Conservation (phyloP, 148 eudicot genomes). For the Chenopodium quinoa region DNA sequence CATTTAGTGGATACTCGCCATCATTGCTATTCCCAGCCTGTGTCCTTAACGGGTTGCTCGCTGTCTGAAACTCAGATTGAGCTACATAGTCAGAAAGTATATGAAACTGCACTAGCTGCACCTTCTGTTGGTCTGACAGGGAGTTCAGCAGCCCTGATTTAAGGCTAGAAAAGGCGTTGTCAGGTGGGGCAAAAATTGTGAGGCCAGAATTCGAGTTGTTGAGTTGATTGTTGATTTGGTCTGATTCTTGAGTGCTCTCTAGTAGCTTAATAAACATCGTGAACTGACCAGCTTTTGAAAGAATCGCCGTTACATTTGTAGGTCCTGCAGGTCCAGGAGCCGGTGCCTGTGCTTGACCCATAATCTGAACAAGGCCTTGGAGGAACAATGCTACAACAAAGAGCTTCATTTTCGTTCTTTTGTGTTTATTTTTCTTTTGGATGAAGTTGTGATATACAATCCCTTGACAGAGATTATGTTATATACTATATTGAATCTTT, state of each 20-base stretch:
- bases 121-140: constrained; percentile 66
- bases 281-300: constrained; percentile 77
- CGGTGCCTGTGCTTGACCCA: constrained; percentile 51
- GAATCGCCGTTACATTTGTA: constrained; percentile 64
- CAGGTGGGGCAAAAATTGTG: constrained; percentile 80
- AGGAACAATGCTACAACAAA: constrained; percentile 32
- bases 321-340: constrained; percentile 81
- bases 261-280: constrained; percentile 65
- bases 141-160: constrained; percentile 72
- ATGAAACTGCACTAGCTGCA: constrained; percentile 67
- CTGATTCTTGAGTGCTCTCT: constrained; percentile 47
- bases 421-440: not conserved
- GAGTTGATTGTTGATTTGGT: constrained; percentile 70
- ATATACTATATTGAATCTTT: constrained; percentile 21
- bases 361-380: constrained; percentile 24
- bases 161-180: constrained; percentile 74
- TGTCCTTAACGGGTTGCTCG: constrained; percentile 78
- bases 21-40: constrained; percentile 68
- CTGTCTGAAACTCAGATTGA: constrained; percentile 68
- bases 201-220: constrained; percentile 76
- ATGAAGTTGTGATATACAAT: not conserved
- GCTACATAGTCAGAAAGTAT: constrained; percentile 57
- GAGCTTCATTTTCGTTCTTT: constrained; percentile 29
- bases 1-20: constrained; percentile 68
- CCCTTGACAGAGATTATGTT: constrained; percentile 10